Conservation (phyloP, 2,329 filamentous ascomycete species). For the Orbilia javanica region DNA sequence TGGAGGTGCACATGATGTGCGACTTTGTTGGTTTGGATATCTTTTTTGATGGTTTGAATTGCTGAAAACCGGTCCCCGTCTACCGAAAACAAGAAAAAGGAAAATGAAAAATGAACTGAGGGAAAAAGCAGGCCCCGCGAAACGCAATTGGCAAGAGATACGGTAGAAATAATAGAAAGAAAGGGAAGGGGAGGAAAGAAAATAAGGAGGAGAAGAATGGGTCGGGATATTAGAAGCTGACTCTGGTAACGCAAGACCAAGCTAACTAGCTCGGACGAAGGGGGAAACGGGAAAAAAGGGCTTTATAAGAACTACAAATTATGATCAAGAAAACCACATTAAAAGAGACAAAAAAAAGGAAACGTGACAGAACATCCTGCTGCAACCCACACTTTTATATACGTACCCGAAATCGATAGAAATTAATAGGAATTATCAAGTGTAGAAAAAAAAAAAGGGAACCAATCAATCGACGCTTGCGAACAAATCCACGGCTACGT, state of each 20-base stretch:
- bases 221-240: background rate
- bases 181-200: background rate
- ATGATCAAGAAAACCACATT: background rate
- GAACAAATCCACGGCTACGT: conserved; percentile 88
- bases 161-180: background rate
- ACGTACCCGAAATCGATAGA: background rate
- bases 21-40: background rate
- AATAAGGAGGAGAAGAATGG: background rate
- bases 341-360: conserved; percentile 4
- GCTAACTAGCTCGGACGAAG: background rate
- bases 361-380: conserved; percentile 9
- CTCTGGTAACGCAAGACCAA: background rate
- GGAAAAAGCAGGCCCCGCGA: background rate
- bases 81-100: background rate
- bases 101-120: background rate
- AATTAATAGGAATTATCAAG: background rate
- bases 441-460: background rate
- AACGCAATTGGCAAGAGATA: conserved; percentile 5
- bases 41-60: background rate
- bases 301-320: background rate
- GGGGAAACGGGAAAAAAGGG: background rate
- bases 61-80: background rate
- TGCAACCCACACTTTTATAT: conserved; percentile 25
- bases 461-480: conserved; percentile 60
- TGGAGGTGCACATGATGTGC: background rate